These are phyloP conservation scores for Pseudocohnilembus persalinus DNA, from an alignment of 169 alveolate species.

Conservation along the genomic window DNA sequence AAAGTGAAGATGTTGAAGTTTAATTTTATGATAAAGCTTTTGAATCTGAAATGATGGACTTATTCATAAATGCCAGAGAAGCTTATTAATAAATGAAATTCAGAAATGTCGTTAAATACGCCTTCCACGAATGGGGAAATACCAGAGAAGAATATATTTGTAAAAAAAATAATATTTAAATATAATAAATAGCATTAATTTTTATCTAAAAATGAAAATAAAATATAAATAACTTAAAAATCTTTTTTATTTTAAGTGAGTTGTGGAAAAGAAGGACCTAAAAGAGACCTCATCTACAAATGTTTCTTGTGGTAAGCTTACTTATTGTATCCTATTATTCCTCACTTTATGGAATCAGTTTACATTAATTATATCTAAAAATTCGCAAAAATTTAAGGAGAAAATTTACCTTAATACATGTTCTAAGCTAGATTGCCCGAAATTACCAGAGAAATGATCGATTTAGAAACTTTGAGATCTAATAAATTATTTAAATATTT, in stretches of 20 bases:
- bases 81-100: slow-evolving; percentile 77
- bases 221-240: too few species aligned
- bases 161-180: slow-evolving; percentile 28
- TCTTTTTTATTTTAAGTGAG: background rate
- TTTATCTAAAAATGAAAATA: too few species aligned
- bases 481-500: slow-evolving; percentile 55
- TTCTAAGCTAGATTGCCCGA: slow-evolving; percentile 62
- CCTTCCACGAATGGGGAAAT: slow-evolving; percentile 68
- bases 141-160: slow-evolving; percentile 74
- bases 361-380: slow-evolving; percentile 51
- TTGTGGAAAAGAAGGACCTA: slow-evolving; percentile 41
- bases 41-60: slow-evolving; percentile 66
- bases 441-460: slow-evolving; percentile 35
- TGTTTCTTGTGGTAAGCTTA: slow-evolving; percentile 61
- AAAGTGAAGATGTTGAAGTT: slow-evolving; percentile 36
- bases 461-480: slow-evolving; percentile 53
- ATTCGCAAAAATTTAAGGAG: slow-evolving; percentile 46
- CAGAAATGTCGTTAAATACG: slow-evolving; percentile 72
- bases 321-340: slow-evolving; percentile 73
- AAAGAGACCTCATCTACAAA: slow-evolving; percentile 52
- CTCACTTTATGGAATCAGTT: slow-evolving; percentile 80
- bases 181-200: slow-evolving; percentile 49
- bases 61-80: slow-evolving; percentile 46
- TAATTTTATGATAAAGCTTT: slow-evolving; percentile 55
- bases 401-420: slow-evolving; percentile 45